phyloP scores from a whole-genome alignment of 129 eudicot genomes.

The Solidago caesia region DNA sequence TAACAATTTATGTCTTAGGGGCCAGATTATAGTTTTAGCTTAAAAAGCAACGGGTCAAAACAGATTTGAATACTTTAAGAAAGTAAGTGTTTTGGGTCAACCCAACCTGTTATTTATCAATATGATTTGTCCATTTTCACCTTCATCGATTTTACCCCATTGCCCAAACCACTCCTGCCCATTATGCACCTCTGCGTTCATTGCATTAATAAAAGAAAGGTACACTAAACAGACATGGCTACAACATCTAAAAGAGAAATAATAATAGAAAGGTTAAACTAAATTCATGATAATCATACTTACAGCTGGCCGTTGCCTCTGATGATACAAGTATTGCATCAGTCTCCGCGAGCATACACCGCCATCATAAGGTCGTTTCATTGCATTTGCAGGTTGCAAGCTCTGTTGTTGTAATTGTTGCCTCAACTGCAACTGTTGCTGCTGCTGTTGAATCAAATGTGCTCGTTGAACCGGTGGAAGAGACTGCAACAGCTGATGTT shows the following conservation, averaged over 20 bases:
- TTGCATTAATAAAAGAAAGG: background rate
- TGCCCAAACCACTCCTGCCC: no score
- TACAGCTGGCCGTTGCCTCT: slow-evolving; percentile 81
- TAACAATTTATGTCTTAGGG: background rate
- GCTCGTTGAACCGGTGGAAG: slow-evolving; percentile 84
- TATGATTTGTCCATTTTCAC: no score
- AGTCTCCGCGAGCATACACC: slow-evolving; percentile 90
- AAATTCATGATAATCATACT: slow-evolving; percentile 38
- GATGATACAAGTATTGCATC: slow-evolving; percentile 95
- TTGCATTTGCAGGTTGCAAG: slow-evolving; percentile 53
- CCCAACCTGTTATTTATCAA: no score
- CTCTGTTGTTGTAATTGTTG: slow-evolving; percentile 56
- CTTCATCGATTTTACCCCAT: no score
- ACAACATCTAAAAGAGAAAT: background rate
- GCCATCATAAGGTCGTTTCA: slow-evolving; percentile 73
- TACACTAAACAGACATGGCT: background rate
- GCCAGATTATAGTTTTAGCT: background rate
- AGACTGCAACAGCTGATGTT: slow-evolving; percentile 73
- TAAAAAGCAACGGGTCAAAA: background rate
- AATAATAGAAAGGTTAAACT: background rate
- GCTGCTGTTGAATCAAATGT: slow-evolving; percentile 71
- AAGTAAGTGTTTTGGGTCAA: no score
- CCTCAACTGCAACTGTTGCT: slow-evolving; percentile 52
- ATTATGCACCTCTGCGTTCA: background rate
- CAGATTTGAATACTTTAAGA: background rate